A percentile compares a stretch with the other conserved stretches of the same genome.
These are phyloP conservation scores for Skeletonema marinoi DNA, from an alignment of 108 stramenopile species.

Conservation along the genomic window DNA sequence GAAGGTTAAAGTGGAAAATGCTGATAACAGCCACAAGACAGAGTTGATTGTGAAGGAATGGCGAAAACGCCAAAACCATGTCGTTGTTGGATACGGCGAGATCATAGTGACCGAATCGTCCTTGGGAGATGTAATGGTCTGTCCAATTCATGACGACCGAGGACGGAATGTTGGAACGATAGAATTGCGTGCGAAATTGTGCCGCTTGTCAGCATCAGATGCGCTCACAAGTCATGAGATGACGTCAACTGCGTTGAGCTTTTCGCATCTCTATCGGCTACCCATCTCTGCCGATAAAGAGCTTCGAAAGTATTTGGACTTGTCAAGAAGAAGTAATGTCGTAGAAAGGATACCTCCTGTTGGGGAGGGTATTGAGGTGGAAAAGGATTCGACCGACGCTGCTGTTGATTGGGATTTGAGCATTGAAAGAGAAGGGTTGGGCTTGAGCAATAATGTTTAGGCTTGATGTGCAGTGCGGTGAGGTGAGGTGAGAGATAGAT, in stretches of 20 bases:
- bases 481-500: too few species aligned
- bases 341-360: constrained; percentile 14
- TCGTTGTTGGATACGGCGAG: constrained; percentile 16
- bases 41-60: constrained; percentile 39
- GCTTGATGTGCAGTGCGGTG: too few species aligned
- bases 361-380: not conserved
- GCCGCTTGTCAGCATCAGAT: constrained; percentile 14
- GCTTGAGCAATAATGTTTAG: not conserved
- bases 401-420: not conserved
- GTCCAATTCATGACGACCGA: constrained; percentile 28
- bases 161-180: constrained; percentile 40
- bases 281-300: constrained; percentile 3
- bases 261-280: constrained; percentile 50
- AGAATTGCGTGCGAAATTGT: constrained; percentile 11
- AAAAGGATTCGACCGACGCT: not conserved
- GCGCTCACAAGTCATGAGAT: constrained; percentile 28
- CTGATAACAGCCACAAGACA: constrained; percentile 9
- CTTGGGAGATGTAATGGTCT: not conserved
- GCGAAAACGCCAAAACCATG: constrained; percentile 28
- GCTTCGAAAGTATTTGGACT: constrained; percentile 12
- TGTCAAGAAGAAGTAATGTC: constrained; percentile 13
- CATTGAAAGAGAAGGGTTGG: not conserved
- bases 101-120: constrained; percentile 15
- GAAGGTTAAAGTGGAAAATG: constrained; percentile 30
- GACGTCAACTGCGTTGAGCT: constrained; percentile 31